Evolutionary conservation across 2,329 filamentous ascomycete genomes (phyloP).

Genomic region (Pseudomassariella vexata): DNA sequence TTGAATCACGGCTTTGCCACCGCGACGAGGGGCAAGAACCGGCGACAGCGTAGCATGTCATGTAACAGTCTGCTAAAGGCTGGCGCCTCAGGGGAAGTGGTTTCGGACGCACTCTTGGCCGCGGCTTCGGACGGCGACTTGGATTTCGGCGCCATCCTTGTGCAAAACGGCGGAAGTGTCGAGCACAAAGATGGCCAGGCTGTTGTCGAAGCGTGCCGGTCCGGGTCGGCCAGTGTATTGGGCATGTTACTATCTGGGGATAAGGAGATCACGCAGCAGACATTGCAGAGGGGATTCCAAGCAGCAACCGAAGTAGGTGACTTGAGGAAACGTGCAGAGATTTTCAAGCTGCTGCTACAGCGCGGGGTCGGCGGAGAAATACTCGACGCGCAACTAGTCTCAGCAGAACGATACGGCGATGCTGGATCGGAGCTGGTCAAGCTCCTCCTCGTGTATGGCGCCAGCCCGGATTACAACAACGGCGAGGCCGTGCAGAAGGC

Average conservation of each 20-base stretch:
- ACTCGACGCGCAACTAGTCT: constrained; percentile 47
- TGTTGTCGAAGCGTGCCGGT: constrained; percentile 47
- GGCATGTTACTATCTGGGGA: constrained; percentile 41
- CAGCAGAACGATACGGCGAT: constrained; percentile 45
- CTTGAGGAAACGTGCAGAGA: constrained; percentile 38
- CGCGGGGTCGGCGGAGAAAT: constrained; percentile 44
- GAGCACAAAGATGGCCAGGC: constrained; percentile 47
- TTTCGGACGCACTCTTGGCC: constrained; percentile 44
- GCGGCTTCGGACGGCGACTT: constrained; percentile 49
- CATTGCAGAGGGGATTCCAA: constrained; percentile 46
- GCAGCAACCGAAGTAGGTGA: constrained; percentile 48
- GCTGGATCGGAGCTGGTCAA: constrained; percentile 41
- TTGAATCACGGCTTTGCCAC: constrained; percentile 37
- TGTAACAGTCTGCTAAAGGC: constrained; percentile 39
- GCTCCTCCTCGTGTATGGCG: constrained; percentile 46
- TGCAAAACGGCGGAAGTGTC: constrained; percentile 45
- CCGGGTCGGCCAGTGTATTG: constrained; percentile 43
- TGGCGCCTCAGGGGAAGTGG: constrained; percentile 36
- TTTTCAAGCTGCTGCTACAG: constrained; percentile 46
- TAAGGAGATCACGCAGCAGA: constrained; percentile 30
- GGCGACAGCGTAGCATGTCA: constrained; percentile 32
- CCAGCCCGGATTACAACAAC: constrained; percentile 47
- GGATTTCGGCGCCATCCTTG: constrained; percentile 42
- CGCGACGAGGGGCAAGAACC: constrained; percentile 35
- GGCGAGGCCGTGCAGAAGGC: constrained; percentile 52